A percentile compares a stretch with the other conserved stretches of the same genome.
phyloP scores from a whole-genome alignment of 176 grass and related monocot species.

The Ampelocalamus luodianensis region DNA sequence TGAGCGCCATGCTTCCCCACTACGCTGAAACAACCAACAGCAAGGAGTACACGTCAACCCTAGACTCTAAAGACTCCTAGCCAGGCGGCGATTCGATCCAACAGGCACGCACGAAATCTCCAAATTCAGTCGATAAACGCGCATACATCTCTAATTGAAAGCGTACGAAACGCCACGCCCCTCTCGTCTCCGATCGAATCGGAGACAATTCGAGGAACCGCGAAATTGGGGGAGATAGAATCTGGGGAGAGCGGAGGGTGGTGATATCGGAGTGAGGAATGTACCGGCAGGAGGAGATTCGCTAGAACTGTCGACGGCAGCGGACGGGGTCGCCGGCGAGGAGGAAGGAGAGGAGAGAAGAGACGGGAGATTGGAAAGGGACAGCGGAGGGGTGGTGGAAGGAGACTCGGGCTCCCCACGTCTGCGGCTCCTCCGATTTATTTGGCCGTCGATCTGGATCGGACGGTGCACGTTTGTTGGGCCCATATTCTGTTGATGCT shows the following conservation, averaged over 20 bases:
- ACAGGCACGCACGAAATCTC: not conserved
- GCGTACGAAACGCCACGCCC: too few relatives aligned
- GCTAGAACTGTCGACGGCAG: slow-evolving; percentile 8
- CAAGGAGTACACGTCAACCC: slow-evolving; percentile 41
- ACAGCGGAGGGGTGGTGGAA: not conserved
- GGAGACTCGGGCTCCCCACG: slow-evolving; percentile 24
- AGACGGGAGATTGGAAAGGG: slow-evolving; percentile 9
- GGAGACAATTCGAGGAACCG: not conserved
- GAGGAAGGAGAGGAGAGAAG: not conserved
- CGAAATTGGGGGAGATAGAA: not conserved
- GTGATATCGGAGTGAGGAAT: slow-evolving; percentile 15
- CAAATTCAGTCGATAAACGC: not conserved
- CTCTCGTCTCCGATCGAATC: slow-evolving; percentile 12
- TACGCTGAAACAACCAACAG: slow-evolving; percentile 24
- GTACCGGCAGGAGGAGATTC: slow-evolving; percentile 46
- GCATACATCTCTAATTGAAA: not conserved
- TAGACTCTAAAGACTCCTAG: not conserved
- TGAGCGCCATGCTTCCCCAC: slow-evolving; percentile 56
- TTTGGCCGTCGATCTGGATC: slow-evolving; percentile 46
- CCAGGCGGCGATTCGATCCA: not conserved
- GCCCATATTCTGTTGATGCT: not conserved
- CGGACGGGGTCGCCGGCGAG: slow-evolving; percentile 1
- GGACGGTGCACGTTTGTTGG: slow-evolving; percentile 16
- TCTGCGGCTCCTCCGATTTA: slow-evolving; percentile 25
- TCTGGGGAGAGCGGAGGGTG: not conserved